A percentile compares a stretch with the other conserved stretches of the same genome.
Evolutionary conservation across 345 rosid species (phyloP).

Genomic region (Aquilaria malaccensis): DNA sequence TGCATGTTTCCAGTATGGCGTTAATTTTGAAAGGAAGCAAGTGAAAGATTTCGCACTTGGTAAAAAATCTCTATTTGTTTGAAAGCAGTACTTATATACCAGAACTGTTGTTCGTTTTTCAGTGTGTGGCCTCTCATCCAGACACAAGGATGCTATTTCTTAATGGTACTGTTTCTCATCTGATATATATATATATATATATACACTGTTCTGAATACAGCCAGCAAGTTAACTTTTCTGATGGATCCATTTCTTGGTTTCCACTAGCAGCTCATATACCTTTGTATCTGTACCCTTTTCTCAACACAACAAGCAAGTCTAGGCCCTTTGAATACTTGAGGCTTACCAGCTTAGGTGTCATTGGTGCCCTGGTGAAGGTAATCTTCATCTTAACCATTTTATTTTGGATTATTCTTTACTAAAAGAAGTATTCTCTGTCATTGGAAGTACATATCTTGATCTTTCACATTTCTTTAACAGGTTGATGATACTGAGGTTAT

Average conservation of each 20-base stretch:
- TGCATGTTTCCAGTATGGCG: too few relatives aligned
- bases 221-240: too few relatives aligned
- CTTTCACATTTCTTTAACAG: slow-evolving; percentile 24
- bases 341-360: slow-evolving; percentile 97
- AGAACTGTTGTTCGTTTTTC: slow-evolving; percentile 20
- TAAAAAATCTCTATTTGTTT: too few relatives aligned
- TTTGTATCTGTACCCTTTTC: slow-evolving; percentile 86
- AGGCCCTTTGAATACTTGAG: slow-evolving; percentile 94
- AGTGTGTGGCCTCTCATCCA: slow-evolving; percentile 99
- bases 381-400: background rate
- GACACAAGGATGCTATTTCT: slow-evolving; percentile 93
- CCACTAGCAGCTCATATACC: slow-evolving; percentile 82
- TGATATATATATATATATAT: too few relatives aligned
- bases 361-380: slow-evolving; percentile 99
- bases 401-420: too few relatives aligned
- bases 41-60: too few relatives aligned
- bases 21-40: background rate
- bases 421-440: too few relatives aligned
- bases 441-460: background rate
- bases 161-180: slow-evolving; percentile 42
- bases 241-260: too few relatives aligned
- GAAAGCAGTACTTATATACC: too few relatives aligned
- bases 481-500: slow-evolving; percentile 98
- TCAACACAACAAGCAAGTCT: slow-evolving; percentile 90
- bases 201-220: too few relatives aligned